These are phyloP conservation scores for Kodamaea anthophila DNA, from an alignment of 1,139 yeast species.

Conservation along the genomic window DNA sequence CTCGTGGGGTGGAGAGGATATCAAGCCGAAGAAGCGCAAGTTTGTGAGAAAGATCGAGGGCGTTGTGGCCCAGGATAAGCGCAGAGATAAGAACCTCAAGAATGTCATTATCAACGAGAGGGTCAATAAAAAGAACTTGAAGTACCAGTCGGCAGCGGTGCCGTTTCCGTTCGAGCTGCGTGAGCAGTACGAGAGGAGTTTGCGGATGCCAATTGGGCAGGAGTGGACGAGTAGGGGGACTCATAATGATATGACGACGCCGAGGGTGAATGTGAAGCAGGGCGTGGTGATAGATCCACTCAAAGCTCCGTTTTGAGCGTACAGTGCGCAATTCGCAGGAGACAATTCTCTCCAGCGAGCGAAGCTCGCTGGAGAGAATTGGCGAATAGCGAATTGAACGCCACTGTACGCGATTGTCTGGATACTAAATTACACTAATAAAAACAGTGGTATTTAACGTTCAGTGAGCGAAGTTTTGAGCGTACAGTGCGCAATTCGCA, in stretches of 20 bases:
- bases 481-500: too few species aligned
- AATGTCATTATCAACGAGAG: slow-evolving; percentile 88
- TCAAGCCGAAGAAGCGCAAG: slow-evolving; percentile 47
- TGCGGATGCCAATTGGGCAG: slow-evolving; percentile 95
- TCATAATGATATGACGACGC: slow-evolving; percentile 85
- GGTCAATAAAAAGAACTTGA: slow-evolving; percentile 74
- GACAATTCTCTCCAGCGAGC: background rate
- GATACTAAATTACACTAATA: too few species aligned
- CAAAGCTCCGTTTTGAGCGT: slow-evolving; percentile 63
- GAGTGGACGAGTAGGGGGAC: slow-evolving; percentile 91
- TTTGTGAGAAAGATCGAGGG: slow-evolving; percentile 69
- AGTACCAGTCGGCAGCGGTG: slow-evolving; percentile 78
- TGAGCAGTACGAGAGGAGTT: slow-evolving; percentile 90
- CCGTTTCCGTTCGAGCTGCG: slow-evolving; percentile 92
- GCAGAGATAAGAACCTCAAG: slow-evolving; percentile 70
- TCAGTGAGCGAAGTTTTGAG: slow-evolving; percentile 63
- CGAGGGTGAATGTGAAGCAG: slow-evolving; percentile 77
- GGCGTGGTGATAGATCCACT: slow-evolving; percentile 90
- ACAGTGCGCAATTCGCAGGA: too few species aligned
- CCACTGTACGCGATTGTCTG: too few species aligned
- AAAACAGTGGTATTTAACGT: slow-evolving; percentile 91
- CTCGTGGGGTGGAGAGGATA: slow-evolving; percentile 68
- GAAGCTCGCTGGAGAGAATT: background rate
- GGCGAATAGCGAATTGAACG: too few species aligned
- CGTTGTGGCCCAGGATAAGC: slow-evolving; percentile 58